Evolutionary conservation across 768 basidiomycete genomes (phyloP).

Genomic region (Kwoniella bestiolae): DNA sequence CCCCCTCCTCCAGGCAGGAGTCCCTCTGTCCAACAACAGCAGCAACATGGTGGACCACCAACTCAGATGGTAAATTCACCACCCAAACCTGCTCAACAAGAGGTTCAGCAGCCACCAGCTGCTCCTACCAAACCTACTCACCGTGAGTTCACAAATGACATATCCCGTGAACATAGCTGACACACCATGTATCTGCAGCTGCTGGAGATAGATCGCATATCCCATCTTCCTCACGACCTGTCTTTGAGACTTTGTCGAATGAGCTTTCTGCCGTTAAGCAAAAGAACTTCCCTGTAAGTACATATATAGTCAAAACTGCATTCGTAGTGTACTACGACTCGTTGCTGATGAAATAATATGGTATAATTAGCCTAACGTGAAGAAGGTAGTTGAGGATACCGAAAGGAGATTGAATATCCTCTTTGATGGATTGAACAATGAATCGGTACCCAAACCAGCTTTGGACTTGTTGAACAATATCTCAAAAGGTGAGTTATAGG

Average conservation of each 20-base stretch:
- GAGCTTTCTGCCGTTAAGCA: constrained; percentile 73
- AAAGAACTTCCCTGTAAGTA: constrained; percentile 69
- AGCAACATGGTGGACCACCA: constrained; percentile 22
- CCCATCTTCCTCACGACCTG: constrained; percentile 68
- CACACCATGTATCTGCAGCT: constrained; percentile 61
- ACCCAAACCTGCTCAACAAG: constrained; percentile 48
- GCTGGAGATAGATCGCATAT: constrained; percentile 92
- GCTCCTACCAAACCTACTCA: constrained; percentile 62
- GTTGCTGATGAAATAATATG: background rate
- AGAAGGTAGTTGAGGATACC: constrained; percentile 80
- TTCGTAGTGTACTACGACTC: constrained; percentile 1
- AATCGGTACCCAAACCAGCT: constrained; percentile 72
- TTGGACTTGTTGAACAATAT: constrained; percentile 74
- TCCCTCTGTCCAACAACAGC: constrained; percentile 24
- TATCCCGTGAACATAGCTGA: background rate
- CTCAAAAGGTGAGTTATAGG: constrained; percentile 66
- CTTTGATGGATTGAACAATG: constrained; percentile 91
- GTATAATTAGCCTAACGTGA: constrained; percentile 70
- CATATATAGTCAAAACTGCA: too few relatives aligned
- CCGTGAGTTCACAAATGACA: constrained; percentile 61
- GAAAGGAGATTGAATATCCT: constrained; percentile 82
- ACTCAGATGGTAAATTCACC: constrained; percentile 34
- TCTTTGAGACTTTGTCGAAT: constrained; percentile 69
- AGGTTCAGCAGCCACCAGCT: constrained; percentile 58
- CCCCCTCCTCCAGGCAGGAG: constrained; percentile 50